Evolutionary conservation across 2,329 filamentous ascomycete genomes (phyloP).

Genomic region (Fusarium virguliforme): DNA sequence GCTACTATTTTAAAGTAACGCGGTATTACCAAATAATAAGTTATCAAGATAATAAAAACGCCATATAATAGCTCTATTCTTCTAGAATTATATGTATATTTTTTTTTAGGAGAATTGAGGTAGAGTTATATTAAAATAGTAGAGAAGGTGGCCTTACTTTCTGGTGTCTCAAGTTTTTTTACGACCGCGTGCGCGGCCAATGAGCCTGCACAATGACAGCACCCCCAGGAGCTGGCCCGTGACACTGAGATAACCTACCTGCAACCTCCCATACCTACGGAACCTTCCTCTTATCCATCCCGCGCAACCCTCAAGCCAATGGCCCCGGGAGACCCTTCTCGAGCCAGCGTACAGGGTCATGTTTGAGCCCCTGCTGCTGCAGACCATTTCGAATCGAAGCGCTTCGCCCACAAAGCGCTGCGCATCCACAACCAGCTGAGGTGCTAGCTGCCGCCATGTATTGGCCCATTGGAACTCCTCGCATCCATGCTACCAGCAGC

Average conservation of each 20-base stretch:
- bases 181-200: no score
- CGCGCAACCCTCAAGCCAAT: conserved; percentile 44
- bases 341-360: conserved; percentile 48
- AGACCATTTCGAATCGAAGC: conserved; percentile 30
- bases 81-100: no score
- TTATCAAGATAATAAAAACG: no score
- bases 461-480: conserved; percentile 90
- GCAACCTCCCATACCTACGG: conserved; percentile 21
- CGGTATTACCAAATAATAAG: no score
- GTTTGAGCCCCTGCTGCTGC: conserved; percentile 46
- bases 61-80: no score
- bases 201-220: conserved; percentile 39
- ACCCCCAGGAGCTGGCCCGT: conserved; percentile 39
- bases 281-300: conserved; percentile 31
- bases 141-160: no score
- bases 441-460: conserved; percentile 76
- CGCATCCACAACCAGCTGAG: conserved; percentile 47
- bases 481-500: conserved; percentile 85
- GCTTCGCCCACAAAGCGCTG: conserved; percentile 39
- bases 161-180: no score
- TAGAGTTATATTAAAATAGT: no score
- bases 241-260: conserved; percentile 30
- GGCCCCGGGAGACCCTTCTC: conserved; percentile 35
- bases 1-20: no score
- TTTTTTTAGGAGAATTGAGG: no score